phyloP scores from a whole-genome alignment of 73 alveolate species.

The Symbiodinium natans region DNA sequence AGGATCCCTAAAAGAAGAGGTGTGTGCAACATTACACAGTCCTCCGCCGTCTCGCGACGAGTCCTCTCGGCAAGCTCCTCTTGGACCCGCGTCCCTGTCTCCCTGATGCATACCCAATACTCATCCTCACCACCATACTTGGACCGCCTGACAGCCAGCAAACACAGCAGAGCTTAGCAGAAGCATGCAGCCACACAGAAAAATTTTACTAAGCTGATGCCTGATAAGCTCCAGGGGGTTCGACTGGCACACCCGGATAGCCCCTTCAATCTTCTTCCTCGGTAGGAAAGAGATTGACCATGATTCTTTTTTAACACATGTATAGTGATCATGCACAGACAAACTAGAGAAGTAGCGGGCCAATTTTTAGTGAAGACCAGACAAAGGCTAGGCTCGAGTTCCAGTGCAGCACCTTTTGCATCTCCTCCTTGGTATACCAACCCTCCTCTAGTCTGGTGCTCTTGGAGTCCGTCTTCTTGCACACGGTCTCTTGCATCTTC shows the following conservation, averaged over 20 bases:
- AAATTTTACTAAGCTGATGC: too few relatives aligned
- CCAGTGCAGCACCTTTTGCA: constrained; percentile 29
- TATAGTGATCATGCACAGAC: too few relatives aligned
- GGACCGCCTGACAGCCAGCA: background rate
- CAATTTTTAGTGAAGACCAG: too few relatives aligned
- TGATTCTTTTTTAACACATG: too few relatives aligned
- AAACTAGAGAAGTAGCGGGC: too few relatives aligned
- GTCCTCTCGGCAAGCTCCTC: background rate
- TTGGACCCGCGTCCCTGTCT: background rate
- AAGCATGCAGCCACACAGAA: too few relatives aligned
- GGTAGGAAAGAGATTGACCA: too few relatives aligned
- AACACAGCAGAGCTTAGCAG: too few relatives aligned
- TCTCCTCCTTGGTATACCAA: constrained; percentile 32
- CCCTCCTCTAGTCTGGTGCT: background rate
- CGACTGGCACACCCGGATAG: background rate
- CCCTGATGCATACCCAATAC: background rate
- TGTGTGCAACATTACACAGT: too few relatives aligned
- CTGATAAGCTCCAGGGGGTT: background rate
- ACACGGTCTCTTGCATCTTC: background rate
- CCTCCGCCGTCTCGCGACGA: too few relatives aligned
- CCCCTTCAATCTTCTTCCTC: constrained; percentile 36
- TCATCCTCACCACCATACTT: constrained; percentile 30
- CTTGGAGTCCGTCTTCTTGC: background rate
- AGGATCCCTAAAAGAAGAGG: too few relatives aligned
- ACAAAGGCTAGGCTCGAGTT: constrained; percentile 10